A percentile compares a stretch with the other conserved stretches of the same genome.
These are phyloP conservation scores for Fusarium citri DNA, from an alignment of 2,329 filamentous ascomycete genomes.

Conservation along the genomic window DNA sequence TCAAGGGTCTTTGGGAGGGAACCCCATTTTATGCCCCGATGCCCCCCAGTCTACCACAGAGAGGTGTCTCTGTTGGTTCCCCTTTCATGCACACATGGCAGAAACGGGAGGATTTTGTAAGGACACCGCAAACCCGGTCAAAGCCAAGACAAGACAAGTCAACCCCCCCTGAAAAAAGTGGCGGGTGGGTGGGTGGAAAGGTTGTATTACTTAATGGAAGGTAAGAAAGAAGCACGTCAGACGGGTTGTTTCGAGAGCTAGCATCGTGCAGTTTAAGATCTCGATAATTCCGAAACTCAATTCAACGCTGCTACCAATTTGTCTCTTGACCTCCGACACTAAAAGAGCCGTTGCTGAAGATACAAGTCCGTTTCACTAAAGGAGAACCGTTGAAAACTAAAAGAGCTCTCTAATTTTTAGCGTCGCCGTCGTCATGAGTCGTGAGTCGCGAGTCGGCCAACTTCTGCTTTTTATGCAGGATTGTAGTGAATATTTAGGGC, in stretches of 20 bases:
- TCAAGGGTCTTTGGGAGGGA: background rate
- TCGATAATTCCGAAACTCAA: conserved; percentile 31
- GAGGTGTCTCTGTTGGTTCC: background rate
- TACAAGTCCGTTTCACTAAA: background rate
- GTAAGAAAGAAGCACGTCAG: conserved; percentile 12
- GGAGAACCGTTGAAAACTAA: background rate
- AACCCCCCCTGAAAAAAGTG: background rate
- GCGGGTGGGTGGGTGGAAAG: background rate
- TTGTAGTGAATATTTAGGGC: background rate
- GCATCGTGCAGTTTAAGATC: background rate
- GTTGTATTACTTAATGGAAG: conserved; percentile 1
- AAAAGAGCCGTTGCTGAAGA: background rate
- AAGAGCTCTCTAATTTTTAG: background rate
- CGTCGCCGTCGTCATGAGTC: background rate
- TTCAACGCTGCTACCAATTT: background rate
- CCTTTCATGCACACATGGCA: conserved; percentile 9
- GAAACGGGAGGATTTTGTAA: conserved; percentile 8
- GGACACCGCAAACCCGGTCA: conserved; percentile 21
- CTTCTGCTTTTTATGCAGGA: background rate
- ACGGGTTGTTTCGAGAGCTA: conserved; percentile 4
- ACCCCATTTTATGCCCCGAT: background rate
- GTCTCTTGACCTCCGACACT: background rate
- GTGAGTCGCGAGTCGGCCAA: background rate
- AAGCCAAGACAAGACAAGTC: background rate
- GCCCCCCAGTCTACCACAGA: too few species aligned